A percentile compares a stretch with the other conserved stretches of the same genome.
phyloP scores from a whole-genome alignment of 495 filamentous ascomycete genomes.

The Aspergillus incahuasiensis region DNA sequence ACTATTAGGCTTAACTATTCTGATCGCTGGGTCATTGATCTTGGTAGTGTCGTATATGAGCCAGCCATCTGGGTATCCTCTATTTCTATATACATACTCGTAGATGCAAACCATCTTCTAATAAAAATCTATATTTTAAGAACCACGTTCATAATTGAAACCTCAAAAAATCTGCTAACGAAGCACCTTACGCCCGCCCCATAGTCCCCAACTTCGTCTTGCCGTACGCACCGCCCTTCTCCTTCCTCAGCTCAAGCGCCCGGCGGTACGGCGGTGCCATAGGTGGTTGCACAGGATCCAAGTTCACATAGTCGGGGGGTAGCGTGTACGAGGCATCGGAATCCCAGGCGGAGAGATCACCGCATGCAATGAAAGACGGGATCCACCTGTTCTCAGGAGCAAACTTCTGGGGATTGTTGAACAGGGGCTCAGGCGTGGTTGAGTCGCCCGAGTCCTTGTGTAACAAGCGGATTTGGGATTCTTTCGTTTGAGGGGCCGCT shows the following conservation, averaged over 20 bases:
- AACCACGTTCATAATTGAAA: neutral
- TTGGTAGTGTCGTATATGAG: neutral
- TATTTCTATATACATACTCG: conserved; percentile 15
- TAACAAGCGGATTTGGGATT: conserved; percentile 19
- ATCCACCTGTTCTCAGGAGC: conserved; percentile 64
- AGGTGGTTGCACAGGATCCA: conserved; percentile 93
- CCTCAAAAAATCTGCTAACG: neutral
- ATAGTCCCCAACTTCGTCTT: conserved; percentile 56
- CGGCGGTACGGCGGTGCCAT: conserved; percentile 92
- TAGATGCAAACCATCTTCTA: neutral
- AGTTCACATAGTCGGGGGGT: conserved; percentile 67
- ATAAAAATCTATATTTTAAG: neutral
- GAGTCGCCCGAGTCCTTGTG: conserved; percentile 24
- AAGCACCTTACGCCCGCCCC: conserved; percentile 19
- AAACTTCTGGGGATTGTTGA: conserved; percentile 30
- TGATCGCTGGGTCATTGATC: no score
- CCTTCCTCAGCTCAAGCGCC: conserved; percentile 78
- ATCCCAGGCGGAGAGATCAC: conserved; percentile 90
- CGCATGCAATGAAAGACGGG: conserved; percentile 90
- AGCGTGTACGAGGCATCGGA: conserved; percentile 90
- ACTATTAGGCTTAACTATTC: no score
- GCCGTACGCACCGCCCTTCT: conserved; percentile 73
- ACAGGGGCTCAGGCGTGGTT: conserved; percentile 17
- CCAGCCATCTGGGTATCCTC: conserved; percentile 15
- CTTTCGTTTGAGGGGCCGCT: neutral